Percentiles rank a stretch among this genome's conserved stretches.
phyloP scores from a whole-genome alignment of 495 filamentous ascomycete species.

The Aspergillus conjunctus region DNA sequence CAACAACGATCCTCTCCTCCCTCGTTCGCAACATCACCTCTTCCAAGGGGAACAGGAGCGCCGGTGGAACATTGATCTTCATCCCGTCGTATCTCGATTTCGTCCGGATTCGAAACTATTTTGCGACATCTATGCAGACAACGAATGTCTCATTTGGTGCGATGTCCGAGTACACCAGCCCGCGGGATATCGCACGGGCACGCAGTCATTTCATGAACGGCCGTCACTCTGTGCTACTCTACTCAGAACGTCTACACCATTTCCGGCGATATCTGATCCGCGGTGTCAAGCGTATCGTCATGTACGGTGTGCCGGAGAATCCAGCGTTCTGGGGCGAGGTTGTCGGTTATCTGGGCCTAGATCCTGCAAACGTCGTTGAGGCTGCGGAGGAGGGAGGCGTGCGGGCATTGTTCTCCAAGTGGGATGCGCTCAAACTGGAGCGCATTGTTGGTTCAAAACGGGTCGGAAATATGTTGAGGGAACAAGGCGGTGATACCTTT shows the following conservation, averaged over 20 bases:
- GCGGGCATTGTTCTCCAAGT: slow-evolving; percentile 78
- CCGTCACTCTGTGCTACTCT: slow-evolving; percentile 79
- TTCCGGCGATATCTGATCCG: slow-evolving; percentile 81
- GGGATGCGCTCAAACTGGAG: slow-evolving; percentile 87
- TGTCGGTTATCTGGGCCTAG: slow-evolving; percentile 64
- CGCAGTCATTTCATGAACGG: slow-evolving; percentile 85
- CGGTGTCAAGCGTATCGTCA: slow-evolving; percentile 76
- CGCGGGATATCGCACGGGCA: slow-evolving; percentile 75
- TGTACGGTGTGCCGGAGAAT: slow-evolving; percentile 91
- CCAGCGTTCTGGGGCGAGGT: slow-evolving; percentile 86
- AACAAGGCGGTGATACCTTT: slow-evolving; percentile 87
- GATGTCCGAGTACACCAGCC: slow-evolving; percentile 83
- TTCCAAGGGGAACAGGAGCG: slow-evolving; percentile 37
- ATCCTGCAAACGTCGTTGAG: slow-evolving; percentile 42
- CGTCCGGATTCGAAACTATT: slow-evolving; percentile 86
- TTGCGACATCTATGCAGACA: slow-evolving; percentile 70
- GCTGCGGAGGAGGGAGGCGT: slow-evolving; percentile 52
- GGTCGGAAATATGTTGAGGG: slow-evolving; percentile 67
- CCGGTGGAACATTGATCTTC: slow-evolving; percentile 74
- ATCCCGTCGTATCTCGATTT: slow-evolving; percentile 94
- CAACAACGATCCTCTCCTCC: slow-evolving; percentile 71
- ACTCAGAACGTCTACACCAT: slow-evolving; percentile 92
- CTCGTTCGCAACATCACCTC: slow-evolving; percentile 60
- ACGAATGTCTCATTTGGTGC: slow-evolving; percentile 75
- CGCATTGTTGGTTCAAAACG: slow-evolving; percentile 80